phyloP scores from a whole-genome alignment of 163 green algal species.

The Chlamydomonas reinhardtii region DNA sequence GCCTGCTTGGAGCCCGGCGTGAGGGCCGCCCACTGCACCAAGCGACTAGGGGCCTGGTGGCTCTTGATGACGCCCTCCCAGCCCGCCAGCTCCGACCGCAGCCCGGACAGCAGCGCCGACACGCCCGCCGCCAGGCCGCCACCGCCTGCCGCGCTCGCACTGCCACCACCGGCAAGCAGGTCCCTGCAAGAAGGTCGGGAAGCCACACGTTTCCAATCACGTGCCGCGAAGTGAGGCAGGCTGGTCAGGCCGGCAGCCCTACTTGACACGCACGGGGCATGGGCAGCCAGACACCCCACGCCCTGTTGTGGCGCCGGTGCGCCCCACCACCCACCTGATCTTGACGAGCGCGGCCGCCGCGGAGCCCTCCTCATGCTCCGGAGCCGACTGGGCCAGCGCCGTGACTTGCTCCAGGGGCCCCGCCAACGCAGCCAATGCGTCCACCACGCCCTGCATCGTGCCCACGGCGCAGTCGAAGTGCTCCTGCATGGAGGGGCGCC shows the following conservation, averaged over 20 bases:
- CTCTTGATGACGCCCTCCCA: conserved; percentile 17
- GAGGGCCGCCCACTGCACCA: conserved; percentile 41
- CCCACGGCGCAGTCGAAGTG: conserved; percentile 34
- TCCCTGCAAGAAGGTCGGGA: not conserved
- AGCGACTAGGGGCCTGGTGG: conserved; percentile 1
- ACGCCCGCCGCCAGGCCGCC: not conserved
- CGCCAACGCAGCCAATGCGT: not conserved
- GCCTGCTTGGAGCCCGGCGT: too few relatives aligned
- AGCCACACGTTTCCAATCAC: not conserved
- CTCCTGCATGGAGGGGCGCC: conserved; percentile 9
- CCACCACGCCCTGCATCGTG: conserved; percentile 3
- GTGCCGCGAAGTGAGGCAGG: too few relatives aligned
- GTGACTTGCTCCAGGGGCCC: not conserved
- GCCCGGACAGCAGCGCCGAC: not conserved
- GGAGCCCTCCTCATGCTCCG: not conserved
- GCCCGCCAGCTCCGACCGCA: conserved; percentile 1
- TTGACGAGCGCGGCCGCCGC: not conserved
- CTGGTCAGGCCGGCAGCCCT: too few relatives aligned
- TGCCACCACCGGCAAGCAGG: not conserved
- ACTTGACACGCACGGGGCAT: too few relatives aligned
- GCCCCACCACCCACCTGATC: conserved; percentile 30
- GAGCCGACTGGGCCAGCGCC: conserved; percentile 6
- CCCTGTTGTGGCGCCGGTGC: too few relatives aligned
- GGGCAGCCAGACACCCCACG: too few relatives aligned
- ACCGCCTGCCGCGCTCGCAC: not conserved